Conservation (phyloP, 805 yeast genomes). For the Pichia gijzeniarum region DNA sequence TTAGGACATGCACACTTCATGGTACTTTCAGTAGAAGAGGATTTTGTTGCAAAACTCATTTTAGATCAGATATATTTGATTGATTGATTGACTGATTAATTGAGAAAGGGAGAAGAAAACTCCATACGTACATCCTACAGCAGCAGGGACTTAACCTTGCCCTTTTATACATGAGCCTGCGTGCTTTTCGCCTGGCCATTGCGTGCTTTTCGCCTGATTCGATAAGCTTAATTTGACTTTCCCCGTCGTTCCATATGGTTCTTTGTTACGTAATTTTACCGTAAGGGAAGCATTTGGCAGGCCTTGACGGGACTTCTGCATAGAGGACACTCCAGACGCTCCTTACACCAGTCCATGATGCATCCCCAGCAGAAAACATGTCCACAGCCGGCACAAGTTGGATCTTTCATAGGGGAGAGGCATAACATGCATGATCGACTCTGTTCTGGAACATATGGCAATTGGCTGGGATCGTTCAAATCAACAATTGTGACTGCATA, state of each 20-base stretch:
- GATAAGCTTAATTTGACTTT: not conserved
- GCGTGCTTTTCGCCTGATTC: not conserved
- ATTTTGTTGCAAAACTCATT: slow-evolving; percentile 3
- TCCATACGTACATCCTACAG: too few species aligned
- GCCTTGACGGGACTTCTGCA: slow-evolving; percentile 69
- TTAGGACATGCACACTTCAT: slow-evolving; percentile 12
- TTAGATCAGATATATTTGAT: not conserved
- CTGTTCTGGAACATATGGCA: slow-evolving; percentile 63
- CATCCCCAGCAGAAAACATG: slow-evolving; percentile 93
- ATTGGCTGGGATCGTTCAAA: slow-evolving; percentile 46
- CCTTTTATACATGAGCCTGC: not conserved
- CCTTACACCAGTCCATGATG: slow-evolving; percentile 83
- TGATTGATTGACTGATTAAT: not conserved
- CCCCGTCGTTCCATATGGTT: not conserved
- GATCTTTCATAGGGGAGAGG: slow-evolving; percentile 69
- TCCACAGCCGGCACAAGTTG: slow-evolving; percentile 85
- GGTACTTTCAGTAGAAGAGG: too few species aligned
- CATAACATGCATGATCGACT: slow-evolving; percentile 84
- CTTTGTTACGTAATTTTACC: not conserved
- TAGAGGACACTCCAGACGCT: slow-evolving; percentile 83
- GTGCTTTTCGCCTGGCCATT: slow-evolving; percentile 6
- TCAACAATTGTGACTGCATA: slow-evolving; percentile 30
- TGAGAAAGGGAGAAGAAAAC: not conserved
- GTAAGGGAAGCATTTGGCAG: slow-evolving; percentile 55
- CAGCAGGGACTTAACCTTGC: too few species aligned